Base-by-base conservation (phyloP, 2,329 filamentous ascomycete species). In the Daldinia eschscholtzii region DNA sequence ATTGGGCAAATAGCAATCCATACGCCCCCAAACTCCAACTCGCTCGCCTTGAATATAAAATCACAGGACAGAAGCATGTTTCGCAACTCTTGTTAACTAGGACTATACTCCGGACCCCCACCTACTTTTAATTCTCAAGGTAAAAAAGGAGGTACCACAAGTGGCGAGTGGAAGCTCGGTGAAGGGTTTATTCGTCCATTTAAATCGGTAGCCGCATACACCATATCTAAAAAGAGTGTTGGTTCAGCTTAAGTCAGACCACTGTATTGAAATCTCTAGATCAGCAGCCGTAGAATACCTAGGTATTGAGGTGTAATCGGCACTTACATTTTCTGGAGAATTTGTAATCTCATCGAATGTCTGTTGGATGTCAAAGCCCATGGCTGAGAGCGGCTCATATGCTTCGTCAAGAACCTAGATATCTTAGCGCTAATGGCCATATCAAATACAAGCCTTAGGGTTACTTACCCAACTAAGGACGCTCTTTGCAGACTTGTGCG, bases 391-490 rank as follows among this genome's bases (percentile, higher is more conserved):
- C 28, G 73, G 71, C n/a, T 77, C 77, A 42, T 74, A 68, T 6
- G 72, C 71, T 59, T 79, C 77, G 23, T 76, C 74, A n/a, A 76
- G 76, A 59, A 79, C 75, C 78, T 79, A 58, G 7, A 58, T 57
- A 65, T 42, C 41, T 72, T 68, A 73, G 77, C 61, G 62, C 10
- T 50, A 37, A 52, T 41, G 33, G 63, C 53, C 26, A 50, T 65
- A 66, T 12, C 39, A 46, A 39, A 55, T 23, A 48, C 57, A 13
- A 15, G 20, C 30, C 18, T 46, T 41, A 48, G 48, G n/a, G 42
- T 52, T 23, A 85, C 91, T 84, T 82, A 96, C 93, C 88, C 92
- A 94, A 78, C 93, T 93, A 65, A 97, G 80, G 53, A 97, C 83
- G 59, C 91, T 92, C 66, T 89, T 89, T 71, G 87, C 87, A 58